Percentiles rank a stretch among this genome's conserved stretches.
Evolutionary conservation across 768 basidiomycete species (phyloP).

Genomic region (Podaxis sp.): DNA sequence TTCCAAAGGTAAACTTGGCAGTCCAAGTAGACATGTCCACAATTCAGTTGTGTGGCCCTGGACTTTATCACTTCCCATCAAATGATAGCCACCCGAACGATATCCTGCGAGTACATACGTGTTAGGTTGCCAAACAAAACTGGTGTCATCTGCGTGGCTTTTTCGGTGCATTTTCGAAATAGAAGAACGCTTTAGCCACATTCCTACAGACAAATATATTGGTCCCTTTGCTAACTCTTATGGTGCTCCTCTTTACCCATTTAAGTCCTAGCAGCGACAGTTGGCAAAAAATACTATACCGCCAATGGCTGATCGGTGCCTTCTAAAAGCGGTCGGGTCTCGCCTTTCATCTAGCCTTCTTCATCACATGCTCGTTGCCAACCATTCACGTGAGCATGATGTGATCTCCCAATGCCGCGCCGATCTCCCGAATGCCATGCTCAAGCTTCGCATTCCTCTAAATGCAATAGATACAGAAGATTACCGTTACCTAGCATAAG

Average conservation of each 20-base stretch:
- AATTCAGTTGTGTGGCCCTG: conserved; percentile 12
- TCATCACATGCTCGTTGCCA: conserved; percentile 16
- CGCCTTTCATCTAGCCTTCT: conserved; percentile 16
- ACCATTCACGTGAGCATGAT: conserved; percentile 1
- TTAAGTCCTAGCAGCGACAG: background rate
- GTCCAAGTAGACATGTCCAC: background rate
- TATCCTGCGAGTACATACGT: background rate
- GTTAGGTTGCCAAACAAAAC: background rate
- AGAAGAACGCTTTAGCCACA: background rate
- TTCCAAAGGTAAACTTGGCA: background rate
- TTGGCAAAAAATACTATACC: background rate
- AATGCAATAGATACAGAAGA: background rate
- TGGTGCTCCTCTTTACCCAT: background rate
- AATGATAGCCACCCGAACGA: conserved; percentile 9
- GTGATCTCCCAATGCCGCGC: background rate
- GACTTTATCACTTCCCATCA: conserved; percentile 10
- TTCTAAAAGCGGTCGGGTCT: background rate
- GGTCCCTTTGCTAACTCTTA: conserved; percentile 7
- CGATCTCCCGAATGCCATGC: conserved; percentile 1
- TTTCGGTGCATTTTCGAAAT: conserved; percentile 1
- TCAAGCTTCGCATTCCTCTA: background rate
- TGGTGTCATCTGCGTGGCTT: conserved; percentile 9
- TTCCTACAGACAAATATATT: background rate
- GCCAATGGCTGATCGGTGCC: background rate
- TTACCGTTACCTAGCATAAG: background rate